Evolutionary conservation across 2,329 filamentous ascomycete species (phyloP).

Genomic region (Epichloe bromicola): DNA sequence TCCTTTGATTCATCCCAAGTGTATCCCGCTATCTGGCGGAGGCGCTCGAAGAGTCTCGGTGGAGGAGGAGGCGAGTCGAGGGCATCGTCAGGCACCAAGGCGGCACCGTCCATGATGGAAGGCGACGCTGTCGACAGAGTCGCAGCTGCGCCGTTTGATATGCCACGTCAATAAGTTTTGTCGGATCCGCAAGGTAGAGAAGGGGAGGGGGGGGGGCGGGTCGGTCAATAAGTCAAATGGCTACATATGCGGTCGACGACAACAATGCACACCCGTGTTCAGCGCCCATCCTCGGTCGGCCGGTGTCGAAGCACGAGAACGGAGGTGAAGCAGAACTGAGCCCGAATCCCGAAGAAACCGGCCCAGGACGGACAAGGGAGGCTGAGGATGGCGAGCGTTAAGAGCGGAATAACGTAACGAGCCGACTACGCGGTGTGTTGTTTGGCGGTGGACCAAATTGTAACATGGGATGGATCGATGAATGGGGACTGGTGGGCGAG

Average conservation of each 20-base stretch:
- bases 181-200: background rate
- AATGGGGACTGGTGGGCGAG: background rate
- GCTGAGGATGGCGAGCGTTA: background rate
- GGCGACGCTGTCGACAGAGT: conserved; percentile 6
- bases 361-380: background rate
- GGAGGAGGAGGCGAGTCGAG: conserved; percentile 54
- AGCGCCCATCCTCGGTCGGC: conserved; percentile 21
- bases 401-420: background rate
- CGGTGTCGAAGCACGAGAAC: conserved; percentile 2
- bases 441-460: background rate
- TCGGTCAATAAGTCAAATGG: conserved; percentile 9
- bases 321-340: background rate
- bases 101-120: conserved; percentile 36
- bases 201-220: background rate
- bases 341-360: background rate
- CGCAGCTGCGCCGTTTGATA: background rate
- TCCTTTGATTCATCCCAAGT: conserved; percentile 56
- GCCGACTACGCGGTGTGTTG: background rate
- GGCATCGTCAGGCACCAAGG: conserved; percentile 37
- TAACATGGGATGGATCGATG: background rate
- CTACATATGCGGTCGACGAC: conserved; percentile 16
- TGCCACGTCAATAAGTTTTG: background rate
- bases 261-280: conserved; percentile 10
- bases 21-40: conserved; percentile 61
- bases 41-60: conserved; percentile 56